Base-by-base conservation (phyloP, 768 basidiomycete genomes). In the Auriculariales sp. region DNA sequence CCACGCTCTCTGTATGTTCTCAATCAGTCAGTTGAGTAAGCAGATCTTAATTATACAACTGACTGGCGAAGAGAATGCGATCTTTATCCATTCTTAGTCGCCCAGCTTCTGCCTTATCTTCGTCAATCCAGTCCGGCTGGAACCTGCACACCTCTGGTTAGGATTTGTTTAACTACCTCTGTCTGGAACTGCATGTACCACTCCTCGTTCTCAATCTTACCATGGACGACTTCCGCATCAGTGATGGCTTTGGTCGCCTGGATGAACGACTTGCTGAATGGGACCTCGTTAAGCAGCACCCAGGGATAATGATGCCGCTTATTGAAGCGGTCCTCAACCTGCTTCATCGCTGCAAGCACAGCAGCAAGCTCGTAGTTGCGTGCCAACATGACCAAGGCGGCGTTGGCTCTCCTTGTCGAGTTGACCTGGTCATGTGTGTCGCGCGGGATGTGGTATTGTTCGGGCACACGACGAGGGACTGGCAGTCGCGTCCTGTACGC, bases 251-350 rank as follows among this genome's bases (percentile, higher is more conserved):
- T 60, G 7, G 70, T 70, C 27, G 64, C 61, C 30, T 68, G 68
- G 32, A 27, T 86, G 65, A 93, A 92, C 15, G 77, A 73, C 1
- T 81, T 78, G 12, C 73, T 68, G 63, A 94, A 94, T 0, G 77
- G 75, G 54, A 77, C 75, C 46, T 95, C 91, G 61, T 94, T 94
- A 52, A 97, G 68, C 65, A 95, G 84, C 24, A 90, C 81, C 63
- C 86, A 95, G 3, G 89, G 87, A 58, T 95, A 94, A 19, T 74
- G 71, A 56, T 77, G 84, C 53, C 71, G 74, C 36, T 70, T 67
- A 64, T 97, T 97, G 68, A 95, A 95, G 33, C 83, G 70, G 59
- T 88, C 83, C 66, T 98, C 94, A 66, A 90, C 65, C 61, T 83
- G 75, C 54, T 74, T 74, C 55, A 91, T 78, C 54, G 80, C 82